Percentiles rank a stretch among this genome's conserved stretches.
Evolutionary conservation across 2,329 filamentous ascomycete species (phyloP).

Genomic region (Sclerotinia sclerotiorum): DNA sequence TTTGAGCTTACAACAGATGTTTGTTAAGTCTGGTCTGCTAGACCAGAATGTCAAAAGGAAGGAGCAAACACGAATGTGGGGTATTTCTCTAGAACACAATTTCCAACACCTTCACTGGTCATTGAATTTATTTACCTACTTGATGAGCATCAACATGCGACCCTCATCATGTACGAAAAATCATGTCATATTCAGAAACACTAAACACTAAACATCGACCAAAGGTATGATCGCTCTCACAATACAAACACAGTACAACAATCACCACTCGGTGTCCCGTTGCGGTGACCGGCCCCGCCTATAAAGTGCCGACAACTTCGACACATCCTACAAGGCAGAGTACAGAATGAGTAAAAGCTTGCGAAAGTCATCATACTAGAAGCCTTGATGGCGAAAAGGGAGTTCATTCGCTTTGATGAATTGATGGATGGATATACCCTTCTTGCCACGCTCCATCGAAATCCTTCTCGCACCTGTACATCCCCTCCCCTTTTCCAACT

Average conservation of each 20-base stretch:
- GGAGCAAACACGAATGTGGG: neutral
- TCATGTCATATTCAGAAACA: neutral
- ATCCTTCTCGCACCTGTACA: neutral
- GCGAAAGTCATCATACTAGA: neutral
- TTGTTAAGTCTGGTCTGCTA: neutral
- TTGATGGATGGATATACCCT: neutral
- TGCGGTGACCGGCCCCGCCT: neutral
- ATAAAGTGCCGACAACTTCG: constrained; percentile 1
- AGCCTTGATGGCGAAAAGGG: constrained; percentile 1
- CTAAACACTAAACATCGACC: neutral
- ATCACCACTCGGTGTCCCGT: neutral
- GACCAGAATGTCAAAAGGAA: neutral
- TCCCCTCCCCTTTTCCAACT: neutral
- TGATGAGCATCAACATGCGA: neutral
- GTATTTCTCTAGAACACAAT: neutral
- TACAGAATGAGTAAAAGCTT: neutral
- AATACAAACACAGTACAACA: neutral
- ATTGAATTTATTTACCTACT: neutral
- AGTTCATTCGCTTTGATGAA: neutral
- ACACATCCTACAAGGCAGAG: neutral
- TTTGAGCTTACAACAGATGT: too few species aligned
- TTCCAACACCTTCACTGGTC: neutral
- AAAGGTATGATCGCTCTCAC: neutral
- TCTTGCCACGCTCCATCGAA: neutral
- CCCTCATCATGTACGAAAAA: neutral